Evolutionary conservation across 331 rosid species (phyloP).

Genomic region (Acacia pycnantha): DNA sequence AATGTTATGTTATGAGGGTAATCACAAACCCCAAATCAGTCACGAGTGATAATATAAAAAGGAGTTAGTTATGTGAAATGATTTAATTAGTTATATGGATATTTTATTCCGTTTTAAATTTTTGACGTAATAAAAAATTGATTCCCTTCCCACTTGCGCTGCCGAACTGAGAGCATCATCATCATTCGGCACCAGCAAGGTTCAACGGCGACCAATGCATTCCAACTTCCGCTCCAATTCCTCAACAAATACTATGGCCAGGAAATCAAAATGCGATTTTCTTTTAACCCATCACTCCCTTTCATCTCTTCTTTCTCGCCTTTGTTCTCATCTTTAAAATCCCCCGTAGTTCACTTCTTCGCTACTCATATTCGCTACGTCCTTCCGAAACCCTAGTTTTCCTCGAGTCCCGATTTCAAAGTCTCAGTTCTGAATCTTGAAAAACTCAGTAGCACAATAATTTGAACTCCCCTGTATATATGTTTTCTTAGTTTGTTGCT

Average conservation of each 20-base stretch:
- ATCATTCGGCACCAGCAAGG: background rate
- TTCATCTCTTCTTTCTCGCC: slow-evolving; percentile 1
- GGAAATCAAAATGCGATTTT: background rate
- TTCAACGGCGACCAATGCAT: slow-evolving; percentile 11
- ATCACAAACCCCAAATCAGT: too few species aligned
- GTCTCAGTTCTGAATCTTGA: background rate
- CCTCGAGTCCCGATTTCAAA: background rate
- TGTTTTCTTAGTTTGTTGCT: background rate
- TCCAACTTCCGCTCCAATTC: background rate
- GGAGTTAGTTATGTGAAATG: too few species aligned
- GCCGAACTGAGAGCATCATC: slow-evolving; percentile 1
- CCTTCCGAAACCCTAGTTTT: slow-evolving; percentile 35
- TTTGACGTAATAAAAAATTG: background rate
- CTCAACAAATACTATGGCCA: background rate
- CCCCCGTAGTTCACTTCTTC: background rate
- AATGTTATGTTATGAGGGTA: too few species aligned
- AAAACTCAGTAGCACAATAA: background rate
- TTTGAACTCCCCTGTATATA: background rate
- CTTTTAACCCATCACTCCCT: background rate
- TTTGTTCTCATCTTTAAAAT: slow-evolving; percentile 1
- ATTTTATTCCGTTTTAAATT: background rate
- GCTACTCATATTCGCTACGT: background rate
- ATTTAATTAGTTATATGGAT: too few species aligned
- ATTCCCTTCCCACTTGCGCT: slow-evolving; percentile 6
- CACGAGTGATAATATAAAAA: too few species aligned